Base-by-base conservation (phyloP, 768 basidiomycete genomes). In the Trametes maxima region DNA sequence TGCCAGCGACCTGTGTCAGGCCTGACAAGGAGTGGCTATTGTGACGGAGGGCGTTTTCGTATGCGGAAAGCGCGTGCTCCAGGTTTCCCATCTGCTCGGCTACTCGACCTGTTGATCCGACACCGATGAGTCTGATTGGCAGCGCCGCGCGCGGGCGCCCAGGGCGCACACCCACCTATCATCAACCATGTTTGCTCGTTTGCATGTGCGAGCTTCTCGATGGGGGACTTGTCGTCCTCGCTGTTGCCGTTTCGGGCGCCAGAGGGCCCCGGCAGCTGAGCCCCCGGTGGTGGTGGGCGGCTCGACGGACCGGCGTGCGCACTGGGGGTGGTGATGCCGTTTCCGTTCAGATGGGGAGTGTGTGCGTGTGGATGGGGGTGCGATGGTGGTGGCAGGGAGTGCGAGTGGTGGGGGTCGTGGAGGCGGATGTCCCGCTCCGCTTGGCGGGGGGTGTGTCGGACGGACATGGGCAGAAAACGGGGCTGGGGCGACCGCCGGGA, bases 131-230 rank as follows among this genome's bases (percentile, higher is more conserved):
- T 54, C 49, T 61, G 58, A 64, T 68, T 62, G 60, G 63, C 63
- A 61, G 59, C 47, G 51, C 36, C 5, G 42, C 24, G 50, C 16
- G 37, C 39, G 36, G 52, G 60, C 44, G 59, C 61, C 49, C 52
- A 58, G 42, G 57, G 58, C 46, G 71, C 83, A 13, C 8, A 8
- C 28, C 58, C 40, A 92, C 94, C 95, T 74, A 96, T 95, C 68
- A 95, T 78, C 64, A 95, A 85, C 95, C 95, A 97, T 44, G 95
- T 96, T 75, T 93, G 89, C 72, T 96, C 95, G 75, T 97, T 96
- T 52, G 94, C 92, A 37, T 82, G 78, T 21, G 89, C 86, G 54
- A 97, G 82, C 65, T 92, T 92, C 75, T 89, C 85, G 61, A 92
- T 85, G 54, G 86, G 65, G 25, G 74, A 39, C 72, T 76, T 54